These are phyloP conservation scores for Aphanocladium album DNA, from an alignment of 2,329 filamentous ascomycete species.

Conservation along the genomic window DNA sequence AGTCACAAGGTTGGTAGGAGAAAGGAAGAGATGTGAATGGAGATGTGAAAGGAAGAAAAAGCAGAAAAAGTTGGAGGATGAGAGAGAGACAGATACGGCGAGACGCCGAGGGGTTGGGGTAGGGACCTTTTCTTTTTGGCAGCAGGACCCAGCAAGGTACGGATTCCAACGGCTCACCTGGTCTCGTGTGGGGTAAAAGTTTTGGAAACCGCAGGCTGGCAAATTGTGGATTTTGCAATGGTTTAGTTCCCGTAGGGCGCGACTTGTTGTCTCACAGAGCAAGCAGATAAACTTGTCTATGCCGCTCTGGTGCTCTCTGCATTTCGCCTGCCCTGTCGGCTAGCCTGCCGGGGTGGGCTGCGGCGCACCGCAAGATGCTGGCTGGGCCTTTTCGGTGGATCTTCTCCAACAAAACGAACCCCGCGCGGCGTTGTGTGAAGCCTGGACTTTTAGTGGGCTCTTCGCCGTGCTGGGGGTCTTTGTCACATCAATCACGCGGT, in stretches of 20 bases:
- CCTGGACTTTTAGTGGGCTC: not conserved
- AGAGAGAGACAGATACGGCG: not conserved
- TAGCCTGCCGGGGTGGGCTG: not conserved
- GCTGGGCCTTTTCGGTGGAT: not conserved
- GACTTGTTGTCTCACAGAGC: too few species aligned
- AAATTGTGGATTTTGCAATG: too few species aligned
- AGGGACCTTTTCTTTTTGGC: not conserved
- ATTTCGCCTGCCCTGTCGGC: not conserved
- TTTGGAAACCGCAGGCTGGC: too few species aligned
- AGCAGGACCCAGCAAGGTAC: not conserved
- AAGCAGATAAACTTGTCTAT: too few species aligned
- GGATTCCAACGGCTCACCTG: conserved; percentile 12
- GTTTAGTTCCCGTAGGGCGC: not conserved
- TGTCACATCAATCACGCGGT: conserved; percentile 2
- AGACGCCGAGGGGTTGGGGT: not conserved
- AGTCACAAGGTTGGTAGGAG: not conserved
- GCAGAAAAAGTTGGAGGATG: not conserved
- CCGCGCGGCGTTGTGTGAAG: not conserved
- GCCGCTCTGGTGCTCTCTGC: too few species aligned
- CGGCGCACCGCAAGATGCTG: not conserved
- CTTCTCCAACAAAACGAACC: not conserved
- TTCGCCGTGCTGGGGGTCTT: not conserved
- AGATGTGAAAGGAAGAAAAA: not conserved
- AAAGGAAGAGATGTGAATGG: too few species aligned
- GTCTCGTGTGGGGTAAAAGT: not conserved